Percentiles rank a stretch among this genome's conserved stretches.
Evolutionary conservation across 805 yeast species (phyloP).

Genomic region (Ogataea siamensis): DNA sequence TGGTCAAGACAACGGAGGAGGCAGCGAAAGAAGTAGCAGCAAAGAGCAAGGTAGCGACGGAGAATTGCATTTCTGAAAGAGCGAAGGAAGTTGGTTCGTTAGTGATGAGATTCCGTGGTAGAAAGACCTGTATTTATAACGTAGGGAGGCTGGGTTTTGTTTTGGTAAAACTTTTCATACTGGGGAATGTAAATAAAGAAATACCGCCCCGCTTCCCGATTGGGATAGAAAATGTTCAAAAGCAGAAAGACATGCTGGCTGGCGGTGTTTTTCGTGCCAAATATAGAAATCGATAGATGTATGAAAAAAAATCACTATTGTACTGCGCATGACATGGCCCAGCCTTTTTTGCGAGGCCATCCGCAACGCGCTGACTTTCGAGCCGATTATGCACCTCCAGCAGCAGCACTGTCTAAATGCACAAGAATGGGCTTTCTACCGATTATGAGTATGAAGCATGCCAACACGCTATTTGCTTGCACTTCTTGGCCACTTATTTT

Average conservation of each 20-base stretch:
- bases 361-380: not conserved
- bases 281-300: not conserved
- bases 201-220: constrained; percentile 5
- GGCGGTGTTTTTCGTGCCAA: not conserved
- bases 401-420: not conserved
- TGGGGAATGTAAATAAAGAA: constrained; percentile 12
- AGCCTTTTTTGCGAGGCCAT: not conserved
- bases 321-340: not conserved
- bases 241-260: not conserved
- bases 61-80: constrained; percentile 44
- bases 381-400: not conserved
- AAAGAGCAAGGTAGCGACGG: constrained; percentile 38
- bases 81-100: constrained; percentile 26
- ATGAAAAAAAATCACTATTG: not conserved
- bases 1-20: constrained; percentile 31
- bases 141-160: constrained; percentile 8
- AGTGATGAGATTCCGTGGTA: constrained; percentile 1
- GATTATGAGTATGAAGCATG: not conserved
- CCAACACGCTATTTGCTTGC: not conserved
- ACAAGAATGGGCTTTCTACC: not conserved
- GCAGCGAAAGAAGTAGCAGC: constrained; percentile 40
- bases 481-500: not conserved
- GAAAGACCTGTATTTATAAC: constrained; percentile 16
- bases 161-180: constrained; percentile 2
- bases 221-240: not conserved